These are phyloP conservation scores for Paramecium primaurelia DNA, from an alignment of 73 alveolate genomes.

Conservation along the genomic window DNA sequence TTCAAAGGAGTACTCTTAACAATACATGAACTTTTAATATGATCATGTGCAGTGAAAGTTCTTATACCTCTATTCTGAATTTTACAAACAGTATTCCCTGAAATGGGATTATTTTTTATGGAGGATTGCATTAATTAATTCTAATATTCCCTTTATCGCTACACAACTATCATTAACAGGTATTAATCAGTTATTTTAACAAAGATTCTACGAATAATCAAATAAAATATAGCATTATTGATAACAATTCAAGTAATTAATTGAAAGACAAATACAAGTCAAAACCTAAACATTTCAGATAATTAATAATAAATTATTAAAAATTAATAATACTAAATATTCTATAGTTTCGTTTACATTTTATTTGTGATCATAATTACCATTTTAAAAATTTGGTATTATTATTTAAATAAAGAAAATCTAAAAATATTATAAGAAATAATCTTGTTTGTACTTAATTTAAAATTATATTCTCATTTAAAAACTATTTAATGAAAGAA, in stretches of 20 bases:
- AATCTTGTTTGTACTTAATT: too few species aligned
- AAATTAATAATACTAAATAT: too few species aligned
- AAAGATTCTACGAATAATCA: background rate
- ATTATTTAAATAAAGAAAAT: too few species aligned
- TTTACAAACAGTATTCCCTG: background rate
- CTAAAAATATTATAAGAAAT: too few species aligned
- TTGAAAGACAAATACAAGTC: background rate
- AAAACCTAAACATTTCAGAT: background rate
- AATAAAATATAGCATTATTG: background rate
- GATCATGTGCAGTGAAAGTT: background rate
- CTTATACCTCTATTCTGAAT: background rate
- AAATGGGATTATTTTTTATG: background rate
- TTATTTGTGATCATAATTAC: too few species aligned
- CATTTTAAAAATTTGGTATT: too few species aligned
- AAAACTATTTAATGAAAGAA: too few species aligned
- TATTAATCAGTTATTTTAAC: background rate
- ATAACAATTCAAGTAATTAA: background rate
- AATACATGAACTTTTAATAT: background rate
- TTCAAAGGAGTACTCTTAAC: background rate
- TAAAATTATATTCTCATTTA: too few species aligned
- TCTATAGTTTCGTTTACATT: too few species aligned
- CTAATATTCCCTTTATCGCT: background rate
- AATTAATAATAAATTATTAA: too few species aligned
- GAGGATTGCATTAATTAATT: background rate
- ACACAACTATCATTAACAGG: background rate